Evolutionary conservation across 208 protist species (phyloP), one percentile per base, ranked within the genome.

Genomic region (Leishmania amazonensis): DNA sequence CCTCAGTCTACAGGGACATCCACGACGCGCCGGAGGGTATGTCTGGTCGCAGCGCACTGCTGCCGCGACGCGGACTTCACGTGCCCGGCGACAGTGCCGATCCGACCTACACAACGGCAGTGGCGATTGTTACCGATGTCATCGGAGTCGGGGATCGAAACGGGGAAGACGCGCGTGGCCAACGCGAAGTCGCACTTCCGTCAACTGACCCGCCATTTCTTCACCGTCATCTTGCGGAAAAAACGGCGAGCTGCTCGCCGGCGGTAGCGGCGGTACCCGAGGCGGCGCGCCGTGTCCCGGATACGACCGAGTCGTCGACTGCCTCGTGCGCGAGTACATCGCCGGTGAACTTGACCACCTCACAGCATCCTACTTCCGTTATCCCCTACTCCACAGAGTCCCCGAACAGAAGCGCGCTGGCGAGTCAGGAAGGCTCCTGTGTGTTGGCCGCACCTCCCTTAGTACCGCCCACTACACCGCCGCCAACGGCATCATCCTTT

Each of bases 1-100:
- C 74, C 49, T 78, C 74, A 15, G 57, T 78, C 2, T 51, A 78
- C 38, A 42, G 11, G 38, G 74, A 78, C 54, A 60, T 78, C 4
- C 58, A 67, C 57, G 7, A 9, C 5, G n/a, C 74, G n/a, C 74
- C 74, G 31, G 74, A 67, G 74, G 49, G 40, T 15, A 40, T 78
- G 31, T 53, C 74, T 17, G 51, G 49, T 17, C 74, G 74, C 21
- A 2, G 57, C 15, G 51, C 38, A 54, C 49, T 11, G 24, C 49
- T 57, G 57, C 13, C 57, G n/a, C 53, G 74, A 78, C 49, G 74
- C 49, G 11, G 70, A 40, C 67, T 47, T 73, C 38, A 38, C 60
- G 28, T 9, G 60, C 15, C 60, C 21, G 6, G 60, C 60, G 60
- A 6, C 7, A 65, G 60, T 35, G 28, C 60, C 15, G 8, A 35